phyloP scores from a whole-genome alignment of 306 rosid species.

The Inga leiocalycina region DNA sequence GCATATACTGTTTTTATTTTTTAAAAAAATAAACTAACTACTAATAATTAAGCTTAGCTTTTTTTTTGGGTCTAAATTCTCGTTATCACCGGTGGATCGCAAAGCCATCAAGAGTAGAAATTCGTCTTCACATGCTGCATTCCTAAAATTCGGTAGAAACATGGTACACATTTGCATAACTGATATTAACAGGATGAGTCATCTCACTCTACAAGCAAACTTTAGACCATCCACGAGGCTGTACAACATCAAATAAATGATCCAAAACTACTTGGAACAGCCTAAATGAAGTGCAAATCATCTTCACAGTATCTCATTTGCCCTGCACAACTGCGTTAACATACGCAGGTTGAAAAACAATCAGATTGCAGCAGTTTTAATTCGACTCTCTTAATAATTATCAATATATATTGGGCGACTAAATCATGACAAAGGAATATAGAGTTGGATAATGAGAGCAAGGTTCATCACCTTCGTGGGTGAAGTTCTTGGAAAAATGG shows the following conservation, averaged over 20 bases:
- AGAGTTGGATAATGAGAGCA: conserved; percentile 27
- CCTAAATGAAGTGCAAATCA: conserved; percentile 22
- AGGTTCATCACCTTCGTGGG: conserved; percentile 28
- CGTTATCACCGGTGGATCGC: background rate
- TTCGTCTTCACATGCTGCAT: background rate
- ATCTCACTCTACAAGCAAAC: conserved; percentile 37
- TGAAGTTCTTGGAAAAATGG: conserved; percentile 32
- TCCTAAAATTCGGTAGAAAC: background rate
- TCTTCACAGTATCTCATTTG: conserved; percentile 33
- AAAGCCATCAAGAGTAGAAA: background rate
- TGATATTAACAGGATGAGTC: conserved; percentile 24
- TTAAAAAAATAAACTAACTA: too few species aligned
- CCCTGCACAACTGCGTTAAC: conserved; percentile 33
- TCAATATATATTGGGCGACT: background rate
- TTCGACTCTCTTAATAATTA: background rate
- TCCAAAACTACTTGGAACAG: conserved; percentile 29
- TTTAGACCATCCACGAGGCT: conserved; percentile 34
- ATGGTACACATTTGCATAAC: background rate
- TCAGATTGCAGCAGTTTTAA: conserved; percentile 22
- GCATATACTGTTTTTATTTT: background rate
- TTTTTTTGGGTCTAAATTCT: background rate
- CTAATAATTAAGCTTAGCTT: background rate
- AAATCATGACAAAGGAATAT: background rate
- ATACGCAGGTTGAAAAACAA: conserved; percentile 4
- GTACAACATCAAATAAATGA: conserved; percentile 38